Base-by-base conservation (phyloP, 1,284 basidiomycete genomes). In the Ceratobasidium sp. region DNA sequence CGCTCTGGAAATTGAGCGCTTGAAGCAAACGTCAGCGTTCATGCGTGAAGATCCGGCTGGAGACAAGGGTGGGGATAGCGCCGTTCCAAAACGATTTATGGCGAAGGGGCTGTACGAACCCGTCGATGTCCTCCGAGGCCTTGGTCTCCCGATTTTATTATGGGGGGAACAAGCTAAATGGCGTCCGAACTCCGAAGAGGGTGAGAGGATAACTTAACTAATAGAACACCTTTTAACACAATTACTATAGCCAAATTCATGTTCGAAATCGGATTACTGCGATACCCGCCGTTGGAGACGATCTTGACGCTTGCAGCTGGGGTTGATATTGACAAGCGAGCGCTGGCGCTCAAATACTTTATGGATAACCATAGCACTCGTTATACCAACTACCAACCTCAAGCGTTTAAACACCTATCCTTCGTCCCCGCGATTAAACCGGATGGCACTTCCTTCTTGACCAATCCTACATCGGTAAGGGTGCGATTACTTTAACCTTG, bases 101-200 rank as follows among this genome's bases (percentile, higher is more conserved):
- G 93, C 95, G 0, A 85, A 86, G 44, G 89, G 95, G 76, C 86
- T 97, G 1, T 98, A 97, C 81, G 96, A 98, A 82, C 97, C 98
- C 0, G 81, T 87, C 1, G 92, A 93, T 51, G 86, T 88, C 0
- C 90, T 97, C 78, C 89, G 93, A 11, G 86, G 90, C 64, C 86
- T 99, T 1, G 89, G 89, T 8, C 85, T 99, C 9, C 95, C 96
- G 0, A 82, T 97, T 0, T 87, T 99, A 52, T 95, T 95, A 81
- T 99, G 97, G 97, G 92, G 93, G 0, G 87, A 87, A 9, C 87
- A 90, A 78, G 84, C 84, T 7, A 95, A 92, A 81, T 98, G 96
- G 96, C 88, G 89, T 73, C 83, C 87, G 2, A 89, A 87, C 25
- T 95, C 94, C 0, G 94, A 95, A 37, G 96, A 98, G 90, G 95